Evolutionary conservation across 2,329 filamentous ascomycete genomes (phyloP).

Genomic region (Thelonectria olida): DNA sequence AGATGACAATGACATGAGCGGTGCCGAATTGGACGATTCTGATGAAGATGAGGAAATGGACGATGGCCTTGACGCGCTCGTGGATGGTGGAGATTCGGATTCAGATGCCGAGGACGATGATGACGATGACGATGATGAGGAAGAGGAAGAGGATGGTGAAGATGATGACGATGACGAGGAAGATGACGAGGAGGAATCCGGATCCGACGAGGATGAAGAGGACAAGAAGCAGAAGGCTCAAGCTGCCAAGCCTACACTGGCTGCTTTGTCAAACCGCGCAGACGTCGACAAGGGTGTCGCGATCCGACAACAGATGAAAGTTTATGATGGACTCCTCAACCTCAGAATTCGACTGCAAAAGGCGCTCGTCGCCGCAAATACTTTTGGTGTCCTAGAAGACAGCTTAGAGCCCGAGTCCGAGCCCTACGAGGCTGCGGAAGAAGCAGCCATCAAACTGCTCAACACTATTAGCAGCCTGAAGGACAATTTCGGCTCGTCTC

Average conservation of each 20-base stretch:
- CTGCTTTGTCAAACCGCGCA: constrained; percentile 42
- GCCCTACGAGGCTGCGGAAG: constrained; percentile 80
- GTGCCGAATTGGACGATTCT: constrained; percentile 49
- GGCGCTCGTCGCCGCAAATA: constrained; percentile 83
- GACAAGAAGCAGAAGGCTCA: constrained; percentile 34
- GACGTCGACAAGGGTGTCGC: constrained; percentile 88
- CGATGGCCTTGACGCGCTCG: constrained; percentile 47
- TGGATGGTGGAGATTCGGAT: constrained; percentile 45
- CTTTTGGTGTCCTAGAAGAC: constrained; percentile 63
- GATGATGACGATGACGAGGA: constrained; percentile 49
- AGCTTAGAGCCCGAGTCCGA: constrained; percentile 51
- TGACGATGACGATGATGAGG: constrained; percentile 47
- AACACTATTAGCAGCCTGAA: constrained; percentile 80
- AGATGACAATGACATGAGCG: constrained; percentile 45
- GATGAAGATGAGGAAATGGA: constrained; percentile 50
- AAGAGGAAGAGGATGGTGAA: constrained; percentile 48
- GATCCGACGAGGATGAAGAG: constrained; percentile 48
- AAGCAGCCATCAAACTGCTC: constrained; percentile 85
- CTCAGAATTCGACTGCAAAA: constrained; percentile 94
- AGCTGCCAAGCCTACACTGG: constrained; percentile 46
- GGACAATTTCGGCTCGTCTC: constrained; percentile 63
- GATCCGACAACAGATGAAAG: constrained; percentile 84
- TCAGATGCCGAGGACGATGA: constrained; percentile 49
- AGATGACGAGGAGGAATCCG: constrained; percentile 48
- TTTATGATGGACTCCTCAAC: constrained; percentile 90